Percentiles rank a stretch among this genome's conserved stretches.
phyloP scores from a whole-genome alignment of 345 rosid species.

The Boechera divaricarpa region DNA sequence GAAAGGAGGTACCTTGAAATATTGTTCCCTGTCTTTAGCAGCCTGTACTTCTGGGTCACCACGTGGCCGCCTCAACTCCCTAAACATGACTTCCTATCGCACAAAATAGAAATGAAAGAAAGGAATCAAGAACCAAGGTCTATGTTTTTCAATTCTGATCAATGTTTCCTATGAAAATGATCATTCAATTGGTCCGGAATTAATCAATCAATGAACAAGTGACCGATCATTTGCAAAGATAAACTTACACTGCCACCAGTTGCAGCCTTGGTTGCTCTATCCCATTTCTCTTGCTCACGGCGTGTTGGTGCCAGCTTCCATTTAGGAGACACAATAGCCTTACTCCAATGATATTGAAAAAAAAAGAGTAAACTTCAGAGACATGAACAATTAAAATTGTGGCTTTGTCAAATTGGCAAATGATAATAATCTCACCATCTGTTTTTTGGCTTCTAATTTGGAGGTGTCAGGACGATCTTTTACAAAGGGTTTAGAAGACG shows the following conservation, averaged over 20 bases:
- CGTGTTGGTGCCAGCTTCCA: slow-evolving; percentile 84
- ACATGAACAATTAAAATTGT: slow-evolving; percentile 23
- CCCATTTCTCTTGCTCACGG: slow-evolving; percentile 95
- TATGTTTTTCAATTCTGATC: background rate
- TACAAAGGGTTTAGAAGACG: slow-evolving; percentile 51
- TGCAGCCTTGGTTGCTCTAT: slow-evolving; percentile 84
- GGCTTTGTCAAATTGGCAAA: background rate
- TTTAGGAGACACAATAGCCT: slow-evolving; percentile 42
- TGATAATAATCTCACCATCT: slow-evolving; percentile 22
- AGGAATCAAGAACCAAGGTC: slow-evolving; percentile 28
- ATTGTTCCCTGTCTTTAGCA: slow-evolving; percentile 79
- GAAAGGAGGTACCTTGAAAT: slow-evolving; percentile 59
- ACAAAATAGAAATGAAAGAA: slow-evolving; percentile 15
- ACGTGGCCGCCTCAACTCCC: slow-evolving; percentile 64
- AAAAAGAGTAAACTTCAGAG: slow-evolving; percentile 19
- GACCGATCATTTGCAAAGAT: slow-evolving; percentile 2
- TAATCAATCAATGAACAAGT: slow-evolving; percentile 4
- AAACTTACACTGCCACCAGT: slow-evolving; percentile 83
- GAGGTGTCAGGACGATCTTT: slow-evolving; percentile 27
- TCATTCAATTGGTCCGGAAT: background rate
- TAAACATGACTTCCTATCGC: slow-evolving; percentile 69
- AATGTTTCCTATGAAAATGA: background rate
- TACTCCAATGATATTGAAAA: slow-evolving; percentile 43
- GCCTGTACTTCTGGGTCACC: slow-evolving; percentile 83
- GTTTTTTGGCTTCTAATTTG: slow-evolving; percentile 52